phyloP scores from a whole-genome alignment of 768 basidiomycete genomes.

The Suillus spraguei region DNA sequence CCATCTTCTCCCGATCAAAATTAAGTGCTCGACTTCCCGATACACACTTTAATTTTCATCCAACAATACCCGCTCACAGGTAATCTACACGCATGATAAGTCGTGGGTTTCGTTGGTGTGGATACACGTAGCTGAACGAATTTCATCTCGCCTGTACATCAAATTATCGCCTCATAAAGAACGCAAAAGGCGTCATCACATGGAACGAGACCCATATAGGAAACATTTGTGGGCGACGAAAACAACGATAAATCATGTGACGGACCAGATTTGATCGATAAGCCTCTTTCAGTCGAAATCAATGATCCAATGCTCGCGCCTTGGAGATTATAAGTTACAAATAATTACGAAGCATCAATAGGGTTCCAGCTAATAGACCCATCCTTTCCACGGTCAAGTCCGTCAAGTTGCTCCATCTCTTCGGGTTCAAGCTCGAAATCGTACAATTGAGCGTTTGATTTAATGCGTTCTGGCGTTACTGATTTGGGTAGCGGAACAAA shows the following conservation, averaged over 20 bases:
- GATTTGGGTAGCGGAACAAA: constrained; percentile 86
- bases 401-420: constrained; percentile 69
- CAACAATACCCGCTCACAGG: not conserved
- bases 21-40: not conserved
- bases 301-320: not conserved
- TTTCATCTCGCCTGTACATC: not conserved
- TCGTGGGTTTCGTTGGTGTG: not conserved
- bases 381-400: constrained; percentile 68
- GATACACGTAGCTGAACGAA: constrained; percentile 1
- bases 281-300: not conserved
- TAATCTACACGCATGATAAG: not conserved
- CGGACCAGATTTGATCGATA: not conserved
- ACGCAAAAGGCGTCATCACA: not conserved
- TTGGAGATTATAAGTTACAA: not conserved
- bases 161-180: not conserved
- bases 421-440: constrained; percentile 69
- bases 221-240: not conserved
- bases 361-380: constrained; percentile 89
- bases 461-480: constrained; percentile 67
- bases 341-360: constrained; percentile 47
- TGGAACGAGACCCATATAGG: not conserved
- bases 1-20: not conserved
- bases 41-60: not conserved
- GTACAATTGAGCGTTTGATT: constrained; percentile 71
- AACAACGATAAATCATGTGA: not conserved